Percentiles rank a stretch among this genome's conserved stretches.
Conservation (phyloP, 768 basidiomycete genomes). For the Tulasnella sp. region DNA sequence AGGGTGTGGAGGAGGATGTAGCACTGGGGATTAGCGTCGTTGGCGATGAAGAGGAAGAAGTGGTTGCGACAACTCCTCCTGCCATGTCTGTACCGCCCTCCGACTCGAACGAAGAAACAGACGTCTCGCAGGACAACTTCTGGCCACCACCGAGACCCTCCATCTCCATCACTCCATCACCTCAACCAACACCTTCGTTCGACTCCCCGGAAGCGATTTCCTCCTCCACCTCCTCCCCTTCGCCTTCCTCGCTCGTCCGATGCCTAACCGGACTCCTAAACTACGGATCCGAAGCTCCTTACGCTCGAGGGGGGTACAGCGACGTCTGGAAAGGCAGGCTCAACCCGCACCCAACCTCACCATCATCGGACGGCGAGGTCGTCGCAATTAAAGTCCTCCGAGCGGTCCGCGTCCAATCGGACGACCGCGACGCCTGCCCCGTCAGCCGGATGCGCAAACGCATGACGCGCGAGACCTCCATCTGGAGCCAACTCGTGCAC, state of each 20-base stretch:
- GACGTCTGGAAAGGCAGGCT: conserved; percentile 6
- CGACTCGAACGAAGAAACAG: background rate
- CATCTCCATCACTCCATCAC: background rate
- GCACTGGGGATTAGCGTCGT: too few relatives aligned
- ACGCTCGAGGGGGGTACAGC: conserved; percentile 10
- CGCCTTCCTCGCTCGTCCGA: background rate
- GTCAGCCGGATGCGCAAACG: background rate
- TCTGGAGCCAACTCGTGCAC: background rate
- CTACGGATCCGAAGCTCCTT: background rate
- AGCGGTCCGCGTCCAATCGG: background rate
- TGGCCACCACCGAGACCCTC: background rate
- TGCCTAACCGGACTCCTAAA: background rate
- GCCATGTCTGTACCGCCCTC: background rate
- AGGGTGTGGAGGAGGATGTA: too few relatives aligned
- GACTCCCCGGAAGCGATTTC: background rate
- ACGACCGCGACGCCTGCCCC: background rate
- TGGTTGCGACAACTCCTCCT: too few relatives aligned
- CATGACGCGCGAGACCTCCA: background rate
- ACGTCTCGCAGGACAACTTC: background rate
- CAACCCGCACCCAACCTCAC: background rate
- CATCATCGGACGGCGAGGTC: background rate
- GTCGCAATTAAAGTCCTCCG: conserved; percentile 6
- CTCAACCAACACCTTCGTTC: background rate
- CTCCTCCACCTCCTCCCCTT: background rate
- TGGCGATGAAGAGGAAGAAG: too few relatives aligned